Percentiles rank a stretch among this genome's conserved stretches.
Evolutionary conservation across 495 filamentous ascomycete species (phyloP).

Genomic region (Chaetomium cochliodes): DNA sequence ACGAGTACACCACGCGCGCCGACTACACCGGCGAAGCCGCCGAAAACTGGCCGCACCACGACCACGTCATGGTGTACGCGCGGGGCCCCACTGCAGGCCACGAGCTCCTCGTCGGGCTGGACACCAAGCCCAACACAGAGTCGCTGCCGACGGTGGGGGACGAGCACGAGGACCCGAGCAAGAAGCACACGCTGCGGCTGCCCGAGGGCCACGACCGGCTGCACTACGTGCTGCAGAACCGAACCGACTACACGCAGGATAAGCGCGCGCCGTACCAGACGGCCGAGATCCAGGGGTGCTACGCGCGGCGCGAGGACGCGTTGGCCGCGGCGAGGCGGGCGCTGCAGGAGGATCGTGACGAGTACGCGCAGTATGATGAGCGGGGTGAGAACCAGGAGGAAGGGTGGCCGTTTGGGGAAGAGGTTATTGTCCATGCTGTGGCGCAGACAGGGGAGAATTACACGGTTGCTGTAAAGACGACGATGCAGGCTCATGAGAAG

Average conservation of each 20-base stretch:
- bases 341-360: slow-evolving; percentile 29
- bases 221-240: slow-evolving; percentile 47
- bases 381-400: slow-evolving; percentile 23
- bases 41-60: slow-evolving; percentile 39
- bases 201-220: slow-evolving; percentile 33
- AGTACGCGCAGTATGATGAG: slow-evolving; percentile 45
- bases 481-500: slow-evolving; percentile 24
- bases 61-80: slow-evolving; percentile 41
- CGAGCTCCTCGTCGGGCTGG: slow-evolving; percentile 41
- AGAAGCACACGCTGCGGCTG: slow-evolving; percentile 24
- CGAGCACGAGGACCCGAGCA: not conserved
- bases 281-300: slow-evolving; percentile 44
- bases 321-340: slow-evolving; percentile 31
- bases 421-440: slow-evolving; percentile 45
- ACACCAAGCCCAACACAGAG: slow-evolving; percentile 42
- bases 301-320: slow-evolving; percentile 33
- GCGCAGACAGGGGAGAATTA: slow-evolving; percentile 44
- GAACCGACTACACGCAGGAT: slow-evolving; percentile 41
- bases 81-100: slow-evolving; percentile 32
- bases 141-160: slow-evolving; percentile 23
- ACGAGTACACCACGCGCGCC: slow-evolving; percentile 26
- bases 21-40: not conserved
- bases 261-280: slow-evolving; percentile 35
- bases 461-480: slow-evolving; percentile 37
- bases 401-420: slow-evolving; percentile 49